Conservation (phyloP, 1,284 basidiomycete species). For the Moniliella sp. region DNA sequence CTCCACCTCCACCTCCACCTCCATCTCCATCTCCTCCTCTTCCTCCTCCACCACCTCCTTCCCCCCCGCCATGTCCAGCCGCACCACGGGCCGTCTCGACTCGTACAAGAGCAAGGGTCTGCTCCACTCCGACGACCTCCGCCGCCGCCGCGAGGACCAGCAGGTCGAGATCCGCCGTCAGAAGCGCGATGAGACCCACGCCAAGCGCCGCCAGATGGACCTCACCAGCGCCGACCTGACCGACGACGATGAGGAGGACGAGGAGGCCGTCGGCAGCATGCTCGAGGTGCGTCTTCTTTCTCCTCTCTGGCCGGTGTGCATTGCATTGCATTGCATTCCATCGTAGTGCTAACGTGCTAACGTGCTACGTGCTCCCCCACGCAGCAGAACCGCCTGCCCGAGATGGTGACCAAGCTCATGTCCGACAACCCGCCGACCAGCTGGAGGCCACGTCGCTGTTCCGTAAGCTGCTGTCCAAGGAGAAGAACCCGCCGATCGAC, state of each 20-base stretch:
- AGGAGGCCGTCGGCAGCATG: conserved; percentile 9
- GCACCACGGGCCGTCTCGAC: no score
- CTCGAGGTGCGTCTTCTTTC: conserved; percentile 18
- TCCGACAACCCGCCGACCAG: conserved; percentile 69
- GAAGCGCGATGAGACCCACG: conserved; percentile 31
- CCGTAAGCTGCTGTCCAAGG: conserved; percentile 83
- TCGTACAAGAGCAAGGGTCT: conserved; percentile 28
- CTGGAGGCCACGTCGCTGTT: conserved; percentile 83
- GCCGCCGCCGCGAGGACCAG: conserved; percentile 30
- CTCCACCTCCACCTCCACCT: no score
- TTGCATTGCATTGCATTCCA: no score
- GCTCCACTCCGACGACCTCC: conserved; percentile 31
- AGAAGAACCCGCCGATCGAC: conserved; percentile 99
- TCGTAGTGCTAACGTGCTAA: no score
- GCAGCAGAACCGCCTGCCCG: conserved; percentile 50
- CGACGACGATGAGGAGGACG: conserved; percentile 3
- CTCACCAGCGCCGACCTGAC: conserved; percentile 6
- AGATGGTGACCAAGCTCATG: conserved; percentile 77
- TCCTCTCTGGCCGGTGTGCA: conserved; percentile 3
- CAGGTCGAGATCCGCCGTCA: conserved; percentile 33
- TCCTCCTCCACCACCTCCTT: no score
- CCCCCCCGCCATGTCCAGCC: no score
- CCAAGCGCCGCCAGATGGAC: conserved; percentile 30
- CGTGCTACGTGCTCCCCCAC: no score
- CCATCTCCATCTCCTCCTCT: no score